Evolutionary conservation across 2,329 filamentous ascomycete species (phyloP).

Genomic region (Aspergillus ochraceoroseus): DNA sequence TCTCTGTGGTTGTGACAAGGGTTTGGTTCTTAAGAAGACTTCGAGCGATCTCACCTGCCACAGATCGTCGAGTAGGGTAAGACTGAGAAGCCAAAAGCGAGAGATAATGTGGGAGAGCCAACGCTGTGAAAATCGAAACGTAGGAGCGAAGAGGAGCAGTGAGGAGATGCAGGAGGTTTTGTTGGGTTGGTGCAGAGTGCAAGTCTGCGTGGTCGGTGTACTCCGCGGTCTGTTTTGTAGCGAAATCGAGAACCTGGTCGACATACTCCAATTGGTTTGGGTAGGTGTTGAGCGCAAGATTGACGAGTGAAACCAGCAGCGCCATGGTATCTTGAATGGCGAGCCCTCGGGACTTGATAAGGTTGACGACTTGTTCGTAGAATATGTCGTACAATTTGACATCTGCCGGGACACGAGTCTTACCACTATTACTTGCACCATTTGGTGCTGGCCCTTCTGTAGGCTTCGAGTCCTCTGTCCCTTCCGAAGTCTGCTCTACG

Average conservation of each 20-base stretch:
- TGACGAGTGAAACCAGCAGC: conserved; percentile 85
- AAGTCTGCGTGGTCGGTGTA: conserved; percentile 93
- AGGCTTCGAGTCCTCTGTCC: conserved; percentile 22
- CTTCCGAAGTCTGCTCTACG: conserved; percentile 32
- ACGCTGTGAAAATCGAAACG: conserved; percentile 88
- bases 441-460: conserved; percentile 31
- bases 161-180: conserved; percentile 83
- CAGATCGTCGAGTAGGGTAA: conserved; percentile 83
- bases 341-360: conserved; percentile 85
- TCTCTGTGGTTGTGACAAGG: conserved; percentile 67
- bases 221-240: conserved; percentile 77
- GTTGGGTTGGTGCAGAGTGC: conserved; percentile 80
- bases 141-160: conserved; percentile 87
- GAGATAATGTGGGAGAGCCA: conserved; percentile 87
- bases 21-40: conserved; percentile 79
- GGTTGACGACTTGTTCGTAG: conserved; percentile 88
- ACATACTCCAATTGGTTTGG: conserved; percentile 89
- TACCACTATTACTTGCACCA: conserved; percentile 29
- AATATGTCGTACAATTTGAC: conserved; percentile 95
- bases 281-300: conserved; percentile 93
- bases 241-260: conserved; percentile 87
- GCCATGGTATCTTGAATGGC: conserved; percentile 94
- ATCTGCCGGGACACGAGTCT: conserved; percentile 50
- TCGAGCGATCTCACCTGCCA: conserved; percentile 81
- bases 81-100: conserved; percentile 86